Base-by-base conservation (phyloP, 495 filamentous ascomycete species). In the Trichoderma parareesei region DNA sequence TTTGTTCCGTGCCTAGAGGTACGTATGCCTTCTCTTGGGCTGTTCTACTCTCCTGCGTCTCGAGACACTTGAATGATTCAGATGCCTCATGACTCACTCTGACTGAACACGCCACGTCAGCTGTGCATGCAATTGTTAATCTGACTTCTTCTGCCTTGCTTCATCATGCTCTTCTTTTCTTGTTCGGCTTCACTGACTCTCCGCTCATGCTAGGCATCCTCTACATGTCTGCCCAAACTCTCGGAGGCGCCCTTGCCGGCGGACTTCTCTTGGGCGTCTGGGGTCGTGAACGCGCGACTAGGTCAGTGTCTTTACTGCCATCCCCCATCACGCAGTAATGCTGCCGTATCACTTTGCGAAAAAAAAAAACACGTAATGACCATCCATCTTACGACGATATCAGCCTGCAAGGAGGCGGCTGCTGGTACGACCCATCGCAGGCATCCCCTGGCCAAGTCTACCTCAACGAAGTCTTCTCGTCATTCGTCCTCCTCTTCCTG, bases 1-100 rank as follows among this genome's bases (percentile, higher is more conserved):
- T 84, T 20, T 80, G 79, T 9, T 77, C 77, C 10, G 72, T 82
- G 38, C 73, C 81, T 0, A 69, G 81, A 65, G 78, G 75, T 71
- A 43, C 18, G 65, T 49, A 10, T 16, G 27, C 35, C 13, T 38
- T 6, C 5, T 7, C 7, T n/a, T 11, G 27, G 10, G 10, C 10
- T 41, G 10, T 27, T 6, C 38, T n/a, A 1, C 38, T 1, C 35
- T 6, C 8, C 38, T 1, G 8, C 57, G 44, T 2, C 48, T 27
- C 27, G 27, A 27, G 27, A 0, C 27, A 27, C 27, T 27, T 27
- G 40, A 41, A 11, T 41, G 40, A 41, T 41, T 41, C 40, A 41
- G 40, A 7, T 41, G 2, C 40, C 40, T 41, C 6, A 41, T 41
- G 40, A 2, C 27, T 11, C 3, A 41, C 40, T 11, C 11, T 41